Percentiles rank a stretch among this genome's conserved stretches.
Evolutionary conservation across 352 stramenopile genomes (phyloP).

Genomic region (Peronospora farinosa): DNA sequence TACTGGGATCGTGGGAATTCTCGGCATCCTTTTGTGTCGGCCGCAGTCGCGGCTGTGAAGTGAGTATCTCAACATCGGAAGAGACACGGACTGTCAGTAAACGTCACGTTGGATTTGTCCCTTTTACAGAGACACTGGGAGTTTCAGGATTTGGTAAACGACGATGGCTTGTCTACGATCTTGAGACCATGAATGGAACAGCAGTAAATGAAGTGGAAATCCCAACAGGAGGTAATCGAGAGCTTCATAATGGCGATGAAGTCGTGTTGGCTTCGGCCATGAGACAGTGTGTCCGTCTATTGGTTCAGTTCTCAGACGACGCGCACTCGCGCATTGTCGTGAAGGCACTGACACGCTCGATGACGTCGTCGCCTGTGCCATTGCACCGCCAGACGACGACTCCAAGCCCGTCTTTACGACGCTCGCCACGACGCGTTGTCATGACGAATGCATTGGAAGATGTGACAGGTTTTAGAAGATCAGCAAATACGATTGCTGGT

Average conservation of each 20-base stretch:
- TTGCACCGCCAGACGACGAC: conserved; percentile 7
- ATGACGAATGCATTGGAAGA: conserved; percentile 11
- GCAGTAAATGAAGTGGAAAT: conserved; percentile 66
- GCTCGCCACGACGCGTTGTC: conserved; percentile 19
- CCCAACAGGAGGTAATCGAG: conserved; percentile 39
- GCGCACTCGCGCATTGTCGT: conserved; percentile 39
- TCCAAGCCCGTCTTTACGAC: conserved; percentile 3
- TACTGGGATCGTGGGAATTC: conserved; percentile 41
- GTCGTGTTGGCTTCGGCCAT: conserved; percentile 64
- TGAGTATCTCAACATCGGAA: conserved; percentile 61
- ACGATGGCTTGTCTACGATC: conserved; percentile 73
- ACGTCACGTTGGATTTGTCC: conserved; percentile 55
- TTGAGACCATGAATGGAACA: conserved; percentile 78
- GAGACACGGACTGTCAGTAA: conserved; percentile 78
- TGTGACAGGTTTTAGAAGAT: conserved; percentile 14
- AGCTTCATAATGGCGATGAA: conserved; percentile 63
- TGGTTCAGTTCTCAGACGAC: conserved; percentile 42
- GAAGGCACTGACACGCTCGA: conserved; percentile 21
- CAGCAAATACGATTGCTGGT: conserved; percentile 10
- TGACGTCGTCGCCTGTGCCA: conserved; percentile 6
- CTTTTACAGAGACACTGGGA: conserved; percentile 23
- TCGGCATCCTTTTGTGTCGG: conserved; percentile 56
- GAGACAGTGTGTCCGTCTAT: conserved; percentile 50
- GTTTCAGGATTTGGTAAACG: conserved; percentile 7
- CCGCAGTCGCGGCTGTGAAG: conserved; percentile 58